Conservation (phyloP, 495 filamentous ascomycete genomes). For the Hypoxylon perforatum region DNA sequence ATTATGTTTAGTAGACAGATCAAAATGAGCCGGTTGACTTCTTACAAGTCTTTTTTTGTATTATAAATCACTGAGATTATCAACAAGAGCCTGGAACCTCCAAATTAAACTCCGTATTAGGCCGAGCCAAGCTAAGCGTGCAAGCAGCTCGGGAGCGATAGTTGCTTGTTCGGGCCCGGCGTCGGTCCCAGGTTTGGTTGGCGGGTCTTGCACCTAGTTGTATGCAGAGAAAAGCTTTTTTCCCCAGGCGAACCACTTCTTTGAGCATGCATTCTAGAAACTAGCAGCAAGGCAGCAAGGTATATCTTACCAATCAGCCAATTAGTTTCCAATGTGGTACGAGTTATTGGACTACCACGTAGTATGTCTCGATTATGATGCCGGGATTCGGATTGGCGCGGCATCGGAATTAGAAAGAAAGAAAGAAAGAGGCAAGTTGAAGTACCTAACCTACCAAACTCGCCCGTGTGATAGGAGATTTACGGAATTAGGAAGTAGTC, state of each 20-base stretch:
- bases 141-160: too few species aligned
- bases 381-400: constrained; percentile 18
- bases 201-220: neutral
- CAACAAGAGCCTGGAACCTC: neutral
- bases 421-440: too few species aligned
- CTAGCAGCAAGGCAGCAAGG: too few species aligned
- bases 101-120: constrained; percentile 19
- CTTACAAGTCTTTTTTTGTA: neutral
- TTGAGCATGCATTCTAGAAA: too few species aligned
- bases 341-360: constrained; percentile 1
- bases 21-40: neutral
- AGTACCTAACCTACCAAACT: too few species aligned
- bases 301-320: too few species aligned
- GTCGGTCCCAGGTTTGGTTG: neutral
- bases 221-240: constrained; percentile 10
- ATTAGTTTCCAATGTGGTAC: too few species aligned
- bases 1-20: too few species aligned
- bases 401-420: neutral
- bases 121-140: constrained; percentile 6
- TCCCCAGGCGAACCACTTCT: constrained; percentile 1
- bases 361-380: neutral
- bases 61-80: constrained; percentile 23
- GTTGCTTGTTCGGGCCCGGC: constrained; percentile 17
- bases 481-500: constrained; percentile 11
- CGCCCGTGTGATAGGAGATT: neutral